Percentiles rank a stretch among this genome's conserved stretches.
phyloP scores from a whole-genome alignment of 2,329 filamentous ascomycete genomes.

The Microdochium trichocladiopsis region DNA sequence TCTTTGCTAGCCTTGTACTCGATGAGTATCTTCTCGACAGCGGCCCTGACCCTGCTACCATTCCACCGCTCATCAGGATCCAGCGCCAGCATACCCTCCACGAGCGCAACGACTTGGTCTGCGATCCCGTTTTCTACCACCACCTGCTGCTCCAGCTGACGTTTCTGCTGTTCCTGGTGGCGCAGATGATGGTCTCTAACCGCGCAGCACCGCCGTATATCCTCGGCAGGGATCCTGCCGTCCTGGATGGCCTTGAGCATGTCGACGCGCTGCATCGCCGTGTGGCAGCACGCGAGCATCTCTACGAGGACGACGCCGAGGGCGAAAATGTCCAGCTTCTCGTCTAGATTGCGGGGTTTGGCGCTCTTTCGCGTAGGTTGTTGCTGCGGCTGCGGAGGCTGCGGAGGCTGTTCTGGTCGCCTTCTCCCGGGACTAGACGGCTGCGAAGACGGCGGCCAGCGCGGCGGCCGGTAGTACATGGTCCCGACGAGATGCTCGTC shows the following conservation, averaged over 20 bases:
- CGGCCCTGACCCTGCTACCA: background rate
- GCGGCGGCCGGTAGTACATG: slow-evolving; percentile 52
- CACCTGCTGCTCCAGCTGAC: background rate
- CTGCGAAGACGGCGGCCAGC: slow-evolving; percentile 3
- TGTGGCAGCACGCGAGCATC: slow-evolving; percentile 46
- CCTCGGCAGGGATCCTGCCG: slow-evolving; percentile 10
- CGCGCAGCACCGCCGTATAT: background rate
- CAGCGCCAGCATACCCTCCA: background rate
- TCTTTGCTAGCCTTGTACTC: too few species aligned
- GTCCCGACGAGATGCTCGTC: slow-evolving; percentile 42
- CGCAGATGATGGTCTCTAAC: background rate
- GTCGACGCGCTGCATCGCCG: slow-evolving; percentile 37
- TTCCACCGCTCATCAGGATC: background rate
- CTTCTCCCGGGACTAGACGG: background rate
- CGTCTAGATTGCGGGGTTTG: slow-evolving; percentile 16
- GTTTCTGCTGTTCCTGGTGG: background rate
- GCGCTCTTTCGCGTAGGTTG: background rate
- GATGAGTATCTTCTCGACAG: background rate
- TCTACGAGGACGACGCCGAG: slow-evolving; percentile 56
- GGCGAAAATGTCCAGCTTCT: slow-evolving; percentile 54
- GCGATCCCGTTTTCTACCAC: background rate
- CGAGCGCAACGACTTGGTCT: background rate
- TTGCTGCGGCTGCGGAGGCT: background rate
- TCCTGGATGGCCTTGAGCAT: slow-evolving; percentile 16
- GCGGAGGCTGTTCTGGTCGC: background rate